These are phyloP conservation scores for Spergularia bocconei DNA, from an alignment of 148 eudicot species.

Conservation along the genomic window DNA sequence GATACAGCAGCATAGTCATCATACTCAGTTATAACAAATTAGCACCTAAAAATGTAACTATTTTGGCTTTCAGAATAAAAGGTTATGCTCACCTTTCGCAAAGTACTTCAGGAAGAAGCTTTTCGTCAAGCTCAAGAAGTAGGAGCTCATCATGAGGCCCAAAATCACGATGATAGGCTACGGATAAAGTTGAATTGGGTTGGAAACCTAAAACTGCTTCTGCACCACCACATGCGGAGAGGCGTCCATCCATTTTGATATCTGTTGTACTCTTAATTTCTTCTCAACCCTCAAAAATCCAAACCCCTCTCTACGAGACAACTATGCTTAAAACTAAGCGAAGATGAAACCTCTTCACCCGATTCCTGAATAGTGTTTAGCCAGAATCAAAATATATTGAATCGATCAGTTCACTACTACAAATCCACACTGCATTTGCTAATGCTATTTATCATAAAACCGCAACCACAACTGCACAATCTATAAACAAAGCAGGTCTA, in stretches of 20 bases:
- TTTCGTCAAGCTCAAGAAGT: conserved; percentile 89
- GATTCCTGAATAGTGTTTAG: background rate
- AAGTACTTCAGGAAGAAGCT: conserved; percentile 80
- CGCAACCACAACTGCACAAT: background rate
- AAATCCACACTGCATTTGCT: background rate
- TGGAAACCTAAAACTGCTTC: conserved; percentile 59
- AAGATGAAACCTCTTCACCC: background rate
- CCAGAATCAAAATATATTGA: background rate
- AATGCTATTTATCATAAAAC: background rate
- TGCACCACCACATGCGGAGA: conserved; percentile 46
- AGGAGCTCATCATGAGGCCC: conserved; percentile 80
- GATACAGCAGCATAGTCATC: background rate
- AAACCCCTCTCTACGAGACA: background rate
- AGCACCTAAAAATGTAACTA: background rate
- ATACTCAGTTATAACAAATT: background rate
- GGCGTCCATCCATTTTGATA: conserved; percentile 26
- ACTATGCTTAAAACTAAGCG: background rate
- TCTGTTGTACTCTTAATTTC: conserved; percentile 9
- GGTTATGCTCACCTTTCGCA: conserved; percentile 45
- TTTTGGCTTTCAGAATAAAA: background rate
- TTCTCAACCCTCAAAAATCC: conserved; percentile 2
- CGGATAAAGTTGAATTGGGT: conserved; percentile 58
- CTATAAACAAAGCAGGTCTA: background rate
- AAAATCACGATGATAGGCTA: conserved; percentile 70
- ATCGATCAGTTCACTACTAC: background rate